These are phyloP conservation scores for Diaporthe humulicola DNA, from an alignment of 2,329 filamentous ascomycete species.

Conservation along the genomic window DNA sequence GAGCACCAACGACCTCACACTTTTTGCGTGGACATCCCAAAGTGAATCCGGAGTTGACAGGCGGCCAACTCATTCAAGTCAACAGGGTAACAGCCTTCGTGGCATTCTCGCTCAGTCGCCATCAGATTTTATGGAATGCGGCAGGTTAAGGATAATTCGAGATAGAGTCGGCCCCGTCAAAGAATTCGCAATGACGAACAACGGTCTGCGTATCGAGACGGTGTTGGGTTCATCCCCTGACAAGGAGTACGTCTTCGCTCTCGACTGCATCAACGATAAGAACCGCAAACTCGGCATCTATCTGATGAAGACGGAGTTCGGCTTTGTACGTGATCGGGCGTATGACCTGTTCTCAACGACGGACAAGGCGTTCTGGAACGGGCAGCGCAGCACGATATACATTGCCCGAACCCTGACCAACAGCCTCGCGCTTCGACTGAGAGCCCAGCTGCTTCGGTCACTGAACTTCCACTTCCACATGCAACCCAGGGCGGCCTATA, in stretches of 20 bases:
- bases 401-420: conserved; percentile 29
- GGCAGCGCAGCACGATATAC: conserved; percentile 17
- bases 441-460: conserved; percentile 28
- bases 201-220: conserved; percentile 38
- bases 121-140: conserved; percentile 35
- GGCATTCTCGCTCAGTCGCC: conserved; percentile 40
- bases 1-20: conserved; percentile 39
- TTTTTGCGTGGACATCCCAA: conserved; percentile 40
- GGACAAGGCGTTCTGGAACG: conserved; percentile 29
- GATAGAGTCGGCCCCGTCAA: conserved; percentile 37
- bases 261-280: conserved; percentile 35
- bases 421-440: conserved; percentile 18
- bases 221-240: conserved; percentile 24
- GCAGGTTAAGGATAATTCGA: conserved; percentile 24
- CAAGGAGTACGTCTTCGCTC: conserved; percentile 38
- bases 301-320: conserved; percentile 36
- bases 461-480: conserved; percentile 37
- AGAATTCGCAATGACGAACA: conserved; percentile 40
- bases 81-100: conserved; percentile 33
- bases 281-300: conserved; percentile 32
- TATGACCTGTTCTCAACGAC: conserved; percentile 33
- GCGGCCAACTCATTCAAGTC: conserved; percentile 16
- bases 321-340: conserved; percentile 30
- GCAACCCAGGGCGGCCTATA: not conserved
- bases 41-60: conserved; percentile 11